Conservation (phyloP, 768 basidiomycete genomes). For the Kwoniella sp. region DNA sequence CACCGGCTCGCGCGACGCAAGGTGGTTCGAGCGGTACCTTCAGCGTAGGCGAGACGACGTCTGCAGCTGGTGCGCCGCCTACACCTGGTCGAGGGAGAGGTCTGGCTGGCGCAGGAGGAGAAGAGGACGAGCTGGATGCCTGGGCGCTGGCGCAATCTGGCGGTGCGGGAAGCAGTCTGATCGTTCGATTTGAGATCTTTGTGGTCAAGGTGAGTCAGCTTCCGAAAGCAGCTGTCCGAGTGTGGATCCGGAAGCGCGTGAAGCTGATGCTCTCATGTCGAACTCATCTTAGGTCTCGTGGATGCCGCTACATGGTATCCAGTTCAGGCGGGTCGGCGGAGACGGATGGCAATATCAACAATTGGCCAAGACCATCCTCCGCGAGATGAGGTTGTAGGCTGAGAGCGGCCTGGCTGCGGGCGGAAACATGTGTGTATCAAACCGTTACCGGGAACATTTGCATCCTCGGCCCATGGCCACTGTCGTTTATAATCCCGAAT, state of each 20-base stretch:
- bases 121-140: constrained; percentile 54
- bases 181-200: constrained; percentile 94
- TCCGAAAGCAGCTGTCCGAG: background rate
- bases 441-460: too few species aligned
- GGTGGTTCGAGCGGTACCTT: constrained; percentile 32
- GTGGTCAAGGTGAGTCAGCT: constrained; percentile 70
- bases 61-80: constrained; percentile 18
- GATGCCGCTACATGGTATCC: constrained; percentile 89
- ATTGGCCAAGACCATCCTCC: constrained; percentile 63
- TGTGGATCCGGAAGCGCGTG: background rate
- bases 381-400: constrained; percentile 47
- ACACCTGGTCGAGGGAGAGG: constrained; percentile 7
- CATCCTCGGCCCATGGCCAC: too few species aligned
- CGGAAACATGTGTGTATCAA: too few species aligned
- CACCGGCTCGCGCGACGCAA: constrained; percentile 6
- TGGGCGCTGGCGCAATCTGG: constrained; percentile 54
- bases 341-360: constrained; percentile 98
- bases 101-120: constrained; percentile 3
- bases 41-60: constrained; percentile 28
- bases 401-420: too few species aligned
- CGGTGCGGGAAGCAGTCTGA: constrained; percentile 70
- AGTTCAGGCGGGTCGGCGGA: constrained; percentile 86
- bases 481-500: too few species aligned
- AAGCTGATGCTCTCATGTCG: background rate
- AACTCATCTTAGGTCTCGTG: constrained; percentile 70